A percentile compares a stretch with the other conserved stretches of the same genome.
Evolutionary conservation across 1,139 yeast species (phyloP).

Genomic region (Suhomyces wounanorum): DNA sequence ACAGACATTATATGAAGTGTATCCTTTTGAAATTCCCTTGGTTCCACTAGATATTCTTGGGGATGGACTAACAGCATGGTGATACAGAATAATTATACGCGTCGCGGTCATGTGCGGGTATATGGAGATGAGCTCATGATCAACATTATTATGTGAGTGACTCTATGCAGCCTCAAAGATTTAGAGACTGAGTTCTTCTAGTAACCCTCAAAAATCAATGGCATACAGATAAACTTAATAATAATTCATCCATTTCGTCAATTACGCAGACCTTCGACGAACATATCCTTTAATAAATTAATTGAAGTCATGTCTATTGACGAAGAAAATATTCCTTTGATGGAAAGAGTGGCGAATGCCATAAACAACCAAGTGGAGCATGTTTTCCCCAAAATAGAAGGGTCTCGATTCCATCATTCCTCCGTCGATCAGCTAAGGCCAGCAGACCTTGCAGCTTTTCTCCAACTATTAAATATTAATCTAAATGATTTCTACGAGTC

Average conservation of each 20-base stretch:
- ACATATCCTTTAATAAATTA: too few species aligned
- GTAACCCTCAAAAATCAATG: too few species aligned
- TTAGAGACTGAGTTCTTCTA: too few species aligned
- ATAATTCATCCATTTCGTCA: too few species aligned
- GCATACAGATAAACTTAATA: too few species aligned
- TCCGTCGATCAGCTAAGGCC: constrained; percentile 17
- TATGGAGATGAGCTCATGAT: neutral
- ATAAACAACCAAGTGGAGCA: constrained; percentile 17
- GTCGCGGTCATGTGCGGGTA: constrained; percentile 3
- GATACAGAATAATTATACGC: neutral
- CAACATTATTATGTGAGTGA: neutral
- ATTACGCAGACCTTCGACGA: too few species aligned
- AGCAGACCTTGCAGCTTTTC: constrained; percentile 19
- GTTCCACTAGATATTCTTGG: constrained; percentile 13
- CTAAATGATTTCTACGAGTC: constrained; percentile 32
- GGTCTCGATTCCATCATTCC: constrained; percentile 11
- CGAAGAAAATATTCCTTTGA: constrained; percentile 24
- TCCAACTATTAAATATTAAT: constrained; percentile 32
- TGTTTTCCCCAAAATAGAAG: constrained; percentile 18
- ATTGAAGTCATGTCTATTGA: constrained; percentile 14
- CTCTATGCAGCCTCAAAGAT: neutral
- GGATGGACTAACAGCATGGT: constrained; percentile 1
- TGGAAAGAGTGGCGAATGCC: constrained; percentile 20
- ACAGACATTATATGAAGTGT: constrained; percentile 15
- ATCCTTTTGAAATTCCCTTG: constrained; percentile 15